Base-by-base conservation (phyloP, 129 eudicot genomes). In the Ambrosia artemisiifolia region DNA sequence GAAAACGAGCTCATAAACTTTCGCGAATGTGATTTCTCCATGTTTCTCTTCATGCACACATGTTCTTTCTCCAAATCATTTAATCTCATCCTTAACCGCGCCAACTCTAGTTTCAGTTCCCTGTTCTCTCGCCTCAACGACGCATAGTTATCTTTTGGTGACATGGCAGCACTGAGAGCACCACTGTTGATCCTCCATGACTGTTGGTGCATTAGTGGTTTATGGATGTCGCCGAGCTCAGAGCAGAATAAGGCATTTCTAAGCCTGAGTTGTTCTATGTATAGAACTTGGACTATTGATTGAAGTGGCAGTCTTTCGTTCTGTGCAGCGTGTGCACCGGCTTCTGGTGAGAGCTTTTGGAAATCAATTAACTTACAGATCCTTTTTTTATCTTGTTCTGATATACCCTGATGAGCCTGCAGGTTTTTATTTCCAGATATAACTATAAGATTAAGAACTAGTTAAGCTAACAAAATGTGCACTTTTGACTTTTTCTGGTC, bases 261-360 rank as follows among this genome's bases (percentile, higher is more conserved):
- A 11, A 94, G 97, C 36, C 96, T 75, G 46, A 87, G 36, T 79
- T 94, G 99, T 80, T 94, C 99, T 13, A 85, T 88, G 62, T 94
- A 94, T 40, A 94, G 89, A 59, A 94, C 99, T 72, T 94, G 99
- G 55, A 94, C 97, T 11, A 88, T 88, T 35, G 99, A 90, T 79
- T 94, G 99, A 65, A 94, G 85, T 1, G 99, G 97, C 62, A 94
- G 97, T 28, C 99, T 97, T 48, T 94, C 99, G 75, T 94, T 94
- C 38, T 90, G 95, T 49, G 99, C 96, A 4, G 98, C 96, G 16
- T 90, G 96, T 20, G 93, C 86, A 10, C 96, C 91, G 16, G 95
- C 96, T 84, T 93, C 98, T 17, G 89, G 92, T 74, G 98, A 87
- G 20, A 93, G 96, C 74, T 93, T 93, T 46, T 93, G 96, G 75